These are phyloP conservation scores for Apiotrichum akiyoshidainum DNA, from an alignment of 1,284 basidiomycete species.

Conservation along the genomic window DNA sequence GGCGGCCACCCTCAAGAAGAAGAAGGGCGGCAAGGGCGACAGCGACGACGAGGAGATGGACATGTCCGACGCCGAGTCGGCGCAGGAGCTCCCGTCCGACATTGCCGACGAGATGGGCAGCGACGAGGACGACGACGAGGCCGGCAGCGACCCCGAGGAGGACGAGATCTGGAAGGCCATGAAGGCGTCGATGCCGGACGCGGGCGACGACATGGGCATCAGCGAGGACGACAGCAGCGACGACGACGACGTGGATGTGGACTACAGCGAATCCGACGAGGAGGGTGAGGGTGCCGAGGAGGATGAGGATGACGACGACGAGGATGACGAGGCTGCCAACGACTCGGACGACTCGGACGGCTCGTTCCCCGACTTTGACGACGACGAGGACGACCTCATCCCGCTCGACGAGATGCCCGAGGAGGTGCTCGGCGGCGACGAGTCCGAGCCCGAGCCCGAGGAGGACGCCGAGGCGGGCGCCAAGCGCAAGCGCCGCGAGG, in stretches of 20 bases:
- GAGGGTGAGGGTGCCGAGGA: slow-evolving; percentile 28
- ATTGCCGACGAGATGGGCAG: slow-evolving; percentile 31
- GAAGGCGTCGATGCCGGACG: slow-evolving; percentile 70
- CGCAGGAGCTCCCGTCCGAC: slow-evolving; percentile 9
- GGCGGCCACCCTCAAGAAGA: slow-evolving; percentile 51
- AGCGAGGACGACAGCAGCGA: slow-evolving; percentile 60
- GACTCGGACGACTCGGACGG: slow-evolving; percentile 19
- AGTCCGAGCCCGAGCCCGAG: slow-evolving; percentile 44
- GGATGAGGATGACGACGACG: slow-evolving; percentile 25
- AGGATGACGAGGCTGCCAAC: slow-evolving; percentile 20
- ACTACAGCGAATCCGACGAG: slow-evolving; percentile 56
- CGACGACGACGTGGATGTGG: slow-evolving; percentile 57
- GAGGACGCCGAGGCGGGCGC: slow-evolving; percentile 55
- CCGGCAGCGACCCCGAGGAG: slow-evolving; percentile 57
- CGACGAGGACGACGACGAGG: slow-evolving; percentile 33
- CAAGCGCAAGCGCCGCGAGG: slow-evolving; percentile 55
- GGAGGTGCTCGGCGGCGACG: slow-evolving; percentile 46
- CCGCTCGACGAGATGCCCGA: slow-evolving; percentile 49
- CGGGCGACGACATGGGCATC: slow-evolving; percentile 59
- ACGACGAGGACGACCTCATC: slow-evolving; percentile 51
- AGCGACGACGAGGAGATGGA: slow-evolving; percentile 25
- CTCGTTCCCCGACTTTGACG: slow-evolving; percentile 39
- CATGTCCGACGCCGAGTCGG: slow-evolving; percentile 22
- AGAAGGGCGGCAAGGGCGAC: slow-evolving; percentile 30
- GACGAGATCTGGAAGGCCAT: slow-evolving; percentile 86